phyloP scores from a whole-genome alignment of 257 asterid genomes.

The Nicotiana noctiflora region DNA sequence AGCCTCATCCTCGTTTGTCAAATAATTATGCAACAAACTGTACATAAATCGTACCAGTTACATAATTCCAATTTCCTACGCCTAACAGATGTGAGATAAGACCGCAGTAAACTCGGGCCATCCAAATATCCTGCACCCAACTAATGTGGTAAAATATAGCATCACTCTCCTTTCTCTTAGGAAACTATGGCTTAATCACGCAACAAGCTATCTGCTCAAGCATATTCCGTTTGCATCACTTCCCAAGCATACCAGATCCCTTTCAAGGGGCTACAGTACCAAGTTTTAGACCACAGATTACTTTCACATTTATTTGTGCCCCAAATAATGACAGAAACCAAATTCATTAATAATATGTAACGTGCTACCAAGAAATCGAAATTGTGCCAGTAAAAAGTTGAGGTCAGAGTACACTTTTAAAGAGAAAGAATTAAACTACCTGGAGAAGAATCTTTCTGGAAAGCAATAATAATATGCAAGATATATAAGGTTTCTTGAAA shows the following conservation, averaged over 20 bases:
- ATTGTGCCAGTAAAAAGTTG: background rate
- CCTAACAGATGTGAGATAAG: background rate
- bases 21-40: background rate
- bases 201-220: background rate
- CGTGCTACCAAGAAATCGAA: background rate
- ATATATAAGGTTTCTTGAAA: background rate
- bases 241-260: background rate
- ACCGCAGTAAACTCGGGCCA: background rate
- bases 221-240: background rate
- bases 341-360: background rate
- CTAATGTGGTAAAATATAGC: background rate
- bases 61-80: background rate
- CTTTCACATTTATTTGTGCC: background rate
- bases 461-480: background rate
- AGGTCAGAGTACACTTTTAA: background rate
- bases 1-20: background rate
- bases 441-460: background rate
- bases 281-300: background rate
- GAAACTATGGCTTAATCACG: background rate
- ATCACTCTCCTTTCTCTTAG: background rate
- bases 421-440: background rate
- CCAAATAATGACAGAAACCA: background rate
- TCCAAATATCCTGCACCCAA: background rate
- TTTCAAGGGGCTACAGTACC: background rate
- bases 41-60: background rate